phyloP scores from a whole-genome alignment of 2,329 filamentous ascomycete genomes.

The Penicillium thymicola region DNA sequence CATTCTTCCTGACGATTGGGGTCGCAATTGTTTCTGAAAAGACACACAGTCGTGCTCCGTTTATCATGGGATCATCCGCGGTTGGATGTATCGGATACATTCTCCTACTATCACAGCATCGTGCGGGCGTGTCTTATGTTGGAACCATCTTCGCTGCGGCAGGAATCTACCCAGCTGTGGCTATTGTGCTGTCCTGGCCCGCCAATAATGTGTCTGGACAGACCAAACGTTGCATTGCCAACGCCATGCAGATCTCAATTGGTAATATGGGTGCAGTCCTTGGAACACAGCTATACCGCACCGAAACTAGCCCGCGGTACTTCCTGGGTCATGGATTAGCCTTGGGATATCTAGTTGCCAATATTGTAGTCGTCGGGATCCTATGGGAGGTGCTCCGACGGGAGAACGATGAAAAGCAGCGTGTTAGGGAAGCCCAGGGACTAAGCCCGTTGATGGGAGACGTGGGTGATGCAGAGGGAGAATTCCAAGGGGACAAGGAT shows the following conservation, averaged over 20 bases:
- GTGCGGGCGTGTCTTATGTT: conserved; percentile 34
- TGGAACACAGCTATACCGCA: conserved; percentile 67
- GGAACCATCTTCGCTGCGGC: conserved; percentile 8
- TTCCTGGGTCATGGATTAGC: conserved; percentile 66
- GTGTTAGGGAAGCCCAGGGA: conserved; percentile 42
- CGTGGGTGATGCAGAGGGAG: conserved; percentile 48
- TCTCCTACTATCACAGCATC: conserved; percentile 54
- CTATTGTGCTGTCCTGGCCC: conserved; percentile 65
- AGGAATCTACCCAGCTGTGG: conserved; percentile 41
- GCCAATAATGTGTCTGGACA: conserved; percentile 70
- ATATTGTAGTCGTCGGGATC: conserved; percentile 52
- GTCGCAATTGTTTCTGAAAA: conserved; percentile 58
- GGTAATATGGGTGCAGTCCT: conserved; percentile 67
- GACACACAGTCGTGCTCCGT: conserved; percentile 56
- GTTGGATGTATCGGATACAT: conserved; percentile 63
- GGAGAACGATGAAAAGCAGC: conserved; percentile 57
- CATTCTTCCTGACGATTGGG: conserved; percentile 57
- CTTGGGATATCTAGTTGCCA: conserved; percentile 60
- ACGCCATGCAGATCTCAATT: conserved; percentile 69
- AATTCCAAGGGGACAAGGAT: conserved; percentile 63
- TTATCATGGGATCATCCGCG: conserved; percentile 57
- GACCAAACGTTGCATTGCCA: conserved; percentile 66
- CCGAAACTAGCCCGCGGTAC: conserved; percentile 59
- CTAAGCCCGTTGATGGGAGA: conserved; percentile 36
- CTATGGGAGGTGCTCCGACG: conserved; percentile 55